These are phyloP conservation scores for Tylopilus sp. DNA, from an alignment of 1,284 basidiomycete species.

Conservation along the genomic window DNA sequence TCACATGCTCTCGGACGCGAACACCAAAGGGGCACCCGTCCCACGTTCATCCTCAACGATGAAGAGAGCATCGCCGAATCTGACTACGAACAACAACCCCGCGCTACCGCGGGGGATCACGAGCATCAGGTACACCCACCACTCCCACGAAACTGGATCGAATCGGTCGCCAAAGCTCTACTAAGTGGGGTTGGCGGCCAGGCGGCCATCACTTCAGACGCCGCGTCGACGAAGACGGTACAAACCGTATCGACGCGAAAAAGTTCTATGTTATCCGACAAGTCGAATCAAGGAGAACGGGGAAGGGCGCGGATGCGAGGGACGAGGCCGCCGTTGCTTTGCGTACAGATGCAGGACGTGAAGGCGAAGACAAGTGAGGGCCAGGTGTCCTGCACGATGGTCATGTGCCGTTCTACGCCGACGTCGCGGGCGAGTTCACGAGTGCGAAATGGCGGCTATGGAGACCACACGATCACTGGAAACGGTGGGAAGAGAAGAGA, in stretches of 20 bases:
- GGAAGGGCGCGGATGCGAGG: constrained; percentile 11
- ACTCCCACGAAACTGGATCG: constrained; percentile 61
- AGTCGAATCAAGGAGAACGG: constrained; percentile 35
- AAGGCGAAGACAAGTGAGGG: constrained; percentile 43
- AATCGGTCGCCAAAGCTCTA: constrained; percentile 60
- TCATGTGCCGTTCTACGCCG: constrained; percentile 66
- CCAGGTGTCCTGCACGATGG: constrained; percentile 51
- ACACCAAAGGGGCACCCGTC: constrained; percentile 15
- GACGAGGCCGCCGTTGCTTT: constrained; percentile 41
- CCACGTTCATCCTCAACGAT: constrained; percentile 27
- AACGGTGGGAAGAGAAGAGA: constrained; percentile 13
- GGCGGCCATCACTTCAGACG: constrained; percentile 25
- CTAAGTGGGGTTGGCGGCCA: constrained; percentile 43
- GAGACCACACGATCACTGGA: constrained; percentile 8
- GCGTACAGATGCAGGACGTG: constrained; percentile 40
- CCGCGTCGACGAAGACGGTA: constrained; percentile 23
- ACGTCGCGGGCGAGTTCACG: constrained; percentile 45
- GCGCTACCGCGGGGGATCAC: constrained; percentile 10
- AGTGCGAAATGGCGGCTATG: constrained; percentile 31
- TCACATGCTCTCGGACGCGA: constrained; percentile 17
- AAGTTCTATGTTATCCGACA: constrained; percentile 41
- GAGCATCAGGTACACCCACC: constrained; percentile 35
- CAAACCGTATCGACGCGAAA: constrained; percentile 23
- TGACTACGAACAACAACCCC: constrained; percentile 16
- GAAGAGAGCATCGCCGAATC: constrained; percentile 26